These are phyloP conservation scores for Alternaria conjuncta DNA, from an alignment of 2,329 filamentous ascomycete species.

Conservation along the genomic window DNA sequence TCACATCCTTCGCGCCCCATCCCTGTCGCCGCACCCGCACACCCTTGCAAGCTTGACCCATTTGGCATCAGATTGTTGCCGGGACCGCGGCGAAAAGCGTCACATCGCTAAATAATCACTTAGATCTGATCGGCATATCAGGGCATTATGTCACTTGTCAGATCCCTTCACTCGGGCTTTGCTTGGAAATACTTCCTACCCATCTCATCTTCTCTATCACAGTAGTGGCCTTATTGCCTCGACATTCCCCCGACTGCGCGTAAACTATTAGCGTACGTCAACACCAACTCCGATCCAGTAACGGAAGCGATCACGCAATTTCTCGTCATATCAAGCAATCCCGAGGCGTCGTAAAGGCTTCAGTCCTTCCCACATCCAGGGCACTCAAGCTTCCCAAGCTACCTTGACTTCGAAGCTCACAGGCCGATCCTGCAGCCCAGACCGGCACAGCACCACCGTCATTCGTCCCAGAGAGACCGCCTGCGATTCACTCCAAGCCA, in stretches of 20 bases:
- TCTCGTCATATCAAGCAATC: constrained; percentile 31
- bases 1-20: constrained; percentile 28
- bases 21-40: constrained; percentile 34
- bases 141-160: constrained; percentile 36
- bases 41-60: constrained; percentile 28
- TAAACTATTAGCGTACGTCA: constrained; percentile 1
- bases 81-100: constrained; percentile 22
- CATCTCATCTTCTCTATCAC: not conserved
- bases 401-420: constrained; percentile 17
- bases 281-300: not conserved
- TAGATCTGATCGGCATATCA: constrained; percentile 17
- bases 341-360: constrained; percentile 25
- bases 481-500: constrained; percentile 9
- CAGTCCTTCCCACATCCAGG: constrained; percentile 19
- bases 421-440: constrained; percentile 1
- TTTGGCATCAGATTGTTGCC: constrained; percentile 20
- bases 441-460: not conserved
- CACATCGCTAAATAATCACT: constrained; percentile 4
- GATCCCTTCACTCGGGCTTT: constrained; percentile 9
- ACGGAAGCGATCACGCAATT: constrained; percentile 35
- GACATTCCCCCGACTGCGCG: constrained; percentile 4
- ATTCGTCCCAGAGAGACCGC: constrained; percentile 2
- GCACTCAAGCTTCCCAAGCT: constrained; percentile 6
- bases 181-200: constrained; percentile 8
- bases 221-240: constrained; percentile 3